Conservation (phyloP, 2,329 filamentous ascomycete genomes). For the Huntiella moniliformis region DNA sequence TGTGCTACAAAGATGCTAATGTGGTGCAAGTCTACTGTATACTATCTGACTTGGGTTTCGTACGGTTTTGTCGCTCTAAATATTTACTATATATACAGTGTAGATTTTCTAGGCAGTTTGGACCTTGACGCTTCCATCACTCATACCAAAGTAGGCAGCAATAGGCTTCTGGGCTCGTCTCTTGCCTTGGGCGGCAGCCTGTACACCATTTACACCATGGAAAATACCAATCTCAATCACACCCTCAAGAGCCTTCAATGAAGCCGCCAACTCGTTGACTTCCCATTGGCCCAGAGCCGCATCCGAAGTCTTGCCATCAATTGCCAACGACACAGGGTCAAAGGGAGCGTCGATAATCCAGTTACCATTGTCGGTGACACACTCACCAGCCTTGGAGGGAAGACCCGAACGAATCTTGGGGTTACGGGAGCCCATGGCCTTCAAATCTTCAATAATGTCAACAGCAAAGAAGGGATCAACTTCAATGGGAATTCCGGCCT, state of each 20-base stretch:
- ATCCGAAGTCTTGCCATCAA: constrained; percentile 29
- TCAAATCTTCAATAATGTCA: constrained; percentile 55
- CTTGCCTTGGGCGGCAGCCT: constrained; percentile 35
- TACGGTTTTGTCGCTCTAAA: too few relatives aligned
- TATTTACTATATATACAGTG: too few relatives aligned
- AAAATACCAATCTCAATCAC: constrained; percentile 89
- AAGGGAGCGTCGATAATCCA: constrained; percentile 92
- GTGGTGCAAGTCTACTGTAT: too few relatives aligned
- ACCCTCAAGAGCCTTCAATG: constrained; percentile 53
- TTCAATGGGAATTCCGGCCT: constrained; percentile 67
- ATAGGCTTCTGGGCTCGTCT: constrained; percentile 74
- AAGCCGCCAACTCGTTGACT: constrained; percentile 45
- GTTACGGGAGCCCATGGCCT: constrained; percentile 49
- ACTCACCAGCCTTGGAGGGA: constrained; percentile 61
- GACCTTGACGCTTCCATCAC: constrained; percentile 35
- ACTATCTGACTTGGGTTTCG: too few relatives aligned
- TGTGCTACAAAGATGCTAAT: too few relatives aligned
- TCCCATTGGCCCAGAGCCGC: constrained; percentile 27
- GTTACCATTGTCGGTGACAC: constrained; percentile 40
- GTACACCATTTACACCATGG: constrained; percentile 56
- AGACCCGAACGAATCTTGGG: constrained; percentile 55
- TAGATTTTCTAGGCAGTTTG: neutral
- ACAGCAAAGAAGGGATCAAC: constrained; percentile 71
- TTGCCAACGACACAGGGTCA: constrained; percentile 45
- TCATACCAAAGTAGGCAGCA: constrained; percentile 87